These are phyloP conservation scores for Sequoia sempervirens DNA, from an alignment of 75 land plant genomes.

Conservation along the genomic window DNA sequence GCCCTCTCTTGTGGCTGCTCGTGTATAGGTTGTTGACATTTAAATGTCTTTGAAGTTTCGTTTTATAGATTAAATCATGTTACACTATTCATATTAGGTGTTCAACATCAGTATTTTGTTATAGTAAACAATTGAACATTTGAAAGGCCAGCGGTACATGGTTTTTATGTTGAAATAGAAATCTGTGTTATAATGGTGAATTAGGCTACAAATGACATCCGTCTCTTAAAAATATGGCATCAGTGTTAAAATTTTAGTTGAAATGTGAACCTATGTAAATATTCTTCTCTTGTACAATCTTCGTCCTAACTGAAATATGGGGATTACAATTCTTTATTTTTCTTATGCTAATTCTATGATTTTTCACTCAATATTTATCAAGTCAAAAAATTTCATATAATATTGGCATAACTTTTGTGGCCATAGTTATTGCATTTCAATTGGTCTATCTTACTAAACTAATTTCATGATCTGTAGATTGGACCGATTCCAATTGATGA, in stretches of 20 bases:
- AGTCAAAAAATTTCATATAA: neutral
- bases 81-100: neutral
- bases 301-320: neutral
- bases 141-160: neutral
- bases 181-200: neutral
- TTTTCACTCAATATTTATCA: neutral
- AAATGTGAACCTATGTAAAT: neutral
- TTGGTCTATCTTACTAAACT: neutral
- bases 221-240: neutral
- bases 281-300: neutral
- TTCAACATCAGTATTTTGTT: too few species aligned
- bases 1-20: too few species aligned
- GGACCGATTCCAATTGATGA: constrained; percentile 91
- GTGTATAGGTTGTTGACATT: too few species aligned
- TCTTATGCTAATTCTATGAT: neutral
- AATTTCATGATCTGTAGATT: constrained; percentile 41
- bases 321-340: neutral
- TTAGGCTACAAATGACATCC: neutral
- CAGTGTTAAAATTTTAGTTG: neutral
- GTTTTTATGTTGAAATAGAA: neutral
- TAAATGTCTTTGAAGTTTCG: neutral
- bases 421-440: neutral
- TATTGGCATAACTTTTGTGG: neutral
- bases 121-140: neutral
- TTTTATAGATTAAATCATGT: neutral